Percentiles rank a stretch among this genome's conserved stretches.
These are phyloP conservation scores for Przewalskia tangutica DNA, from an alignment of 257 asterid genomes.

Conservation along the genomic window DNA sequence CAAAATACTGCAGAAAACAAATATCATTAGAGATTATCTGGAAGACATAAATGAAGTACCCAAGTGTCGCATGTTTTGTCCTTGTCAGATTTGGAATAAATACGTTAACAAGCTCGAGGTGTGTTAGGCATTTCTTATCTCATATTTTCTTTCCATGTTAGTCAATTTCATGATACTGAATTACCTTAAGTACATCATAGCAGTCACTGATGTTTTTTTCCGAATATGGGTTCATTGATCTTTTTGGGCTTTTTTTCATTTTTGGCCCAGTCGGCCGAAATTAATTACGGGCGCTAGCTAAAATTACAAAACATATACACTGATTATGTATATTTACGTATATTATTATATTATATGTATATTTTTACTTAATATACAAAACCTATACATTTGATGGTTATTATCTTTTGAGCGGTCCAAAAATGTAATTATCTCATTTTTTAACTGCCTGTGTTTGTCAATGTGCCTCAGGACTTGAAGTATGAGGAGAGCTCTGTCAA, in stretches of 20 bases:
- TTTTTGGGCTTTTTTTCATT: too few relatives aligned
- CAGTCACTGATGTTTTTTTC: background rate
- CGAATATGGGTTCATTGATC: background rate
- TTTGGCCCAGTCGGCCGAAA: too few relatives aligned
- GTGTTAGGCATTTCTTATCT: background rate
- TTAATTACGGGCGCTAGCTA: too few relatives aligned
- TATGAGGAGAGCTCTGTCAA: conserved; percentile 64
- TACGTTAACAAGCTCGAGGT: conserved; percentile 89
- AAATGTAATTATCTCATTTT: background rate
- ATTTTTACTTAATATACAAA: too few relatives aligned
- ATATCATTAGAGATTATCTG: conserved; percentile 87
- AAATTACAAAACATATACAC: too few relatives aligned
- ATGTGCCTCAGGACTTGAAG: conserved; percentile 61
- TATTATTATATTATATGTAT: too few relatives aligned
- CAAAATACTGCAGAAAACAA: conserved; percentile 55
- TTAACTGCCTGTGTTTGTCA: conserved; percentile 1
- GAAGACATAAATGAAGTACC: conserved; percentile 98
- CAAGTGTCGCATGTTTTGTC: conserved; percentile 97
- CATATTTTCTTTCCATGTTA: background rate
- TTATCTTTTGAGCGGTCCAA: too few relatives aligned
- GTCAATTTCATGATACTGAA: background rate
- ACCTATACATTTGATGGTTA: too few relatives aligned
- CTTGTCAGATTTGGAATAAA: conserved; percentile 88
- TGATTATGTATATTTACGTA: too few relatives aligned
- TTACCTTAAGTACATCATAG: background rate